Evolutionary conservation across 306 rosid species (phyloP), one percentile per base, ranked within the genome.

Genomic region (Datisca glomerata): DNA sequence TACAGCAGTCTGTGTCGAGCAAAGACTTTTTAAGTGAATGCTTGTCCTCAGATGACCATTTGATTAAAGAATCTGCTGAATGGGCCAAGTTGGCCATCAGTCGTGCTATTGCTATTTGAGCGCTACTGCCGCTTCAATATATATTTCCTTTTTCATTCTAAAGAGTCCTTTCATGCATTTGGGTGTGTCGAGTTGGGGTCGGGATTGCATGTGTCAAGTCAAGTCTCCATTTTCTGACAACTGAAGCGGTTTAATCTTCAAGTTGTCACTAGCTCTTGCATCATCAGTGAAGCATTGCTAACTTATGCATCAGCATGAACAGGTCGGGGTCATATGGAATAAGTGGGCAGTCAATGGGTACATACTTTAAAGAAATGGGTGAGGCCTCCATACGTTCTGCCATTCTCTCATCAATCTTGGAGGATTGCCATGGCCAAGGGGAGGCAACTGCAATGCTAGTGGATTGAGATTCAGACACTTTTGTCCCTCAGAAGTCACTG

Each of bases 1-100:
- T 85, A 52, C 93, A 85, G 68, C 85, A 85, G 38, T 80, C 96
- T 53, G 53, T 74, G 71, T 80, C 93, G 37, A 74, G 93, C 89
- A 80, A 72, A 67, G 89, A 74, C 45, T 85, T 85, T 52, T 69
- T 85, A 51, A 72, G 73, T 53, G 93, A 80, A 57, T 85, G 96
- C 61, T 67, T 85, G 75, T 77, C 96, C 55, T 80, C 96, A 3
- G 93, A 85, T 36, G 96, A 85, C 59, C 67, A 71, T 69, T 53
- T 80, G 73, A 80, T 85, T 45, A 85, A 77, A 59, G 85, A 80
- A 69, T 85, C 93, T 53, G 96, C 96, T 56, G 87, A 85, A 65
- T 85, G 96, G 96, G 96, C 96, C 58, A 77, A 63, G 79, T 71
- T 72, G 82, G 96, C 96, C 45, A 85, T 85, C 50, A 69, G 16